Evolutionary conservation across 164 flowering plant genomes (phyloP).

Genomic region (Stephania japonica): DNA sequence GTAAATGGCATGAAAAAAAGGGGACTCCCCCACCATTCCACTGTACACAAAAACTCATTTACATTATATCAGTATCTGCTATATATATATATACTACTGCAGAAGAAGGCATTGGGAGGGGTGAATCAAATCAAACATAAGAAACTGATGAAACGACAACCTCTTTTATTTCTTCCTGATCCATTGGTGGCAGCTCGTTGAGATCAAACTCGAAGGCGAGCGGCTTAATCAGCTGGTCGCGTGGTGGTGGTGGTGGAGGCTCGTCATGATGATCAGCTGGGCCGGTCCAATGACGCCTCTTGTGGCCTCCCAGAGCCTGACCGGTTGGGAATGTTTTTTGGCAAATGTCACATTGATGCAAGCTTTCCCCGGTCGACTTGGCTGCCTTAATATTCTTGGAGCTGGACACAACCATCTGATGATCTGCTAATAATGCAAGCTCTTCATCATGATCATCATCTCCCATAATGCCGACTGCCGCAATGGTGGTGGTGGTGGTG

Average conservation of each 20-base stretch:
- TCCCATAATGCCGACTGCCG: background rate
- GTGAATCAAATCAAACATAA: too few species aligned
- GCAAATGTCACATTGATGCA: constrained; percentile 31
- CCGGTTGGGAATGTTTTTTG: constrained; percentile 31
- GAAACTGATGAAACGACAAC: background rate
- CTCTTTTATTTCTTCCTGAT: constrained; percentile 8
- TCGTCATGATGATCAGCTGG: constrained; percentile 6
- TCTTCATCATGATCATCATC: background rate
- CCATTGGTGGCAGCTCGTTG: constrained; percentile 40
- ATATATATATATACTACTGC: too few species aligned
- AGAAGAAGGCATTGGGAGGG: too few species aligned
- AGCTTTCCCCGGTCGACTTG: background rate
- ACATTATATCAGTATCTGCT: too few species aligned
- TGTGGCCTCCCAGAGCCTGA: constrained; percentile 42
- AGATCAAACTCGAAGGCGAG: constrained; percentile 36
- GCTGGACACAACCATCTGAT: too few species aligned
- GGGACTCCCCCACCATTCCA: too few species aligned
- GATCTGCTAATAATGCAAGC: background rate
- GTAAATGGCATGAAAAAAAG: too few species aligned
- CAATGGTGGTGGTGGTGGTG: background rate
- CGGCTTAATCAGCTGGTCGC: background rate
- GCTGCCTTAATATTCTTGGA: too few species aligned
- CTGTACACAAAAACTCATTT: too few species aligned
- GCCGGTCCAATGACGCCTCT: constrained; percentile 27
- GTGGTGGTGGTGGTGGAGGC: background rate